Percentiles rank a stretch among this genome's conserved stretches.
Evolutionary conservation across 2,329 filamentous ascomycete genomes (phyloP).

Genomic region (Dactylellina drechsleri): DNA sequence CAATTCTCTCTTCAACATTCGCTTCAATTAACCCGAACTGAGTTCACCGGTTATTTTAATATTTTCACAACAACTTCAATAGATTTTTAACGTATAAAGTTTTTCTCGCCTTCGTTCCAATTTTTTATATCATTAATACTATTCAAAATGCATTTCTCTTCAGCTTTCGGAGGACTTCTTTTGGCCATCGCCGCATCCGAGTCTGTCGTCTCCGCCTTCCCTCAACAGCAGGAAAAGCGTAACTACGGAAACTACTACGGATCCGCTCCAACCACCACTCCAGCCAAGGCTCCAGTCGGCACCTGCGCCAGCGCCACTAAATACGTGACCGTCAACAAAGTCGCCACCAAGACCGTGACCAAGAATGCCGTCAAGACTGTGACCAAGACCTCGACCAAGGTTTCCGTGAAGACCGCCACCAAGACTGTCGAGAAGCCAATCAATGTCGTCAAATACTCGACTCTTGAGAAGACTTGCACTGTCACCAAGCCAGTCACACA

Average conservation of each 20-base stretch:
- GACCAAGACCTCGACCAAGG: background rate
- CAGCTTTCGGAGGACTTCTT: slow-evolving; percentile 3
- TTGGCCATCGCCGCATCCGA: background rate
- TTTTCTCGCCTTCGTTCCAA: background rate
- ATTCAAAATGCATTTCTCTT: slow-evolving; percentile 3
- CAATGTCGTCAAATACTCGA: background rate
- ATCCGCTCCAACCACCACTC: background rate
- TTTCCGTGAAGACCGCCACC: background rate
- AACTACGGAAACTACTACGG: slow-evolving; percentile 3
- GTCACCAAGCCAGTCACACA: background rate
- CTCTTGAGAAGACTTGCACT: background rate
- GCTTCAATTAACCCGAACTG: slow-evolving; percentile 1
- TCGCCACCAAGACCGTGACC: background rate
- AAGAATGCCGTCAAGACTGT: background rate
- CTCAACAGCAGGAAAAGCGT: background rate
- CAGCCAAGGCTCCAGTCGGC: background rate
- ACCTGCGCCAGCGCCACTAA: background rate
- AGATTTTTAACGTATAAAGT: background rate
- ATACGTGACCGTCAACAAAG: background rate
- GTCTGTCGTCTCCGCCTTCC: background rate
- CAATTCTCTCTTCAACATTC: slow-evolving; percentile 1
- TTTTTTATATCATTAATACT: background rate
- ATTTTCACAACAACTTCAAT: background rate
- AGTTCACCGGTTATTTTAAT: background rate
- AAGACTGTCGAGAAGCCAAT: background rate